Base-by-base conservation (phyloP, 2,329 filamentous ascomycete genomes). In the Clarireedia hainanense region DNA sequence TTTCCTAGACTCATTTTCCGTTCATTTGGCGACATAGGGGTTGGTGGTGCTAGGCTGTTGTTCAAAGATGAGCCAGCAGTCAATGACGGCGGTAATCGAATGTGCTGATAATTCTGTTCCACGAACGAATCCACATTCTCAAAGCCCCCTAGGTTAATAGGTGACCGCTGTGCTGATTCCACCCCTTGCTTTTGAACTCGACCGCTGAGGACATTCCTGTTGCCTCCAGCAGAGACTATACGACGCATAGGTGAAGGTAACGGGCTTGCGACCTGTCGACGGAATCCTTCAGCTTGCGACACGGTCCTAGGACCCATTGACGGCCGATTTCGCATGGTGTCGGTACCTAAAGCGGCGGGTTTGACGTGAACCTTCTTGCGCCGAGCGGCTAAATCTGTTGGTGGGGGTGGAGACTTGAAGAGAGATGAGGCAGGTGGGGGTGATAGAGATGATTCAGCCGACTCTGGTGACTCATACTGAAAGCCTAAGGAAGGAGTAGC, bases 41-140 rank as follows among this genome's bases (percentile, higher is more conserved):
- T 69, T 15, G 66, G 65, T 42, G 67, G 67, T 45, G 67, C 66
- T 3, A 69, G 60, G 42, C 63, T 68, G 56, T 64, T 65, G 43
- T 62, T 66, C n/a, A 65, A 27, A 12, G 66, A 65, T 14, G 65
- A 65, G 26, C 61, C 49, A 7, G 58, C 61, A 4, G 60, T 63
- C 39, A 65, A 48, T 1, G 62, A 59, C n/a, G 61, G 61, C 14
- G 58, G 58, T 24, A 63, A 53, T 17, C 60, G 60, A 30, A 65
- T 60, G 17, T 46, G 63, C n/a, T 65, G 60, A 20, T 59, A 61
- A 40, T 66, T 65, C 45, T 63, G 61, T 40, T 68, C 67, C 40
- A 68, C 59, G 36, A 66, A 65, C 6, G 63, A 58, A 9, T 56
- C 59, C n/a, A 57, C 58, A 59, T 64, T 61, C 27, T 60, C 56